Evolutionary conservation across 768 basidiomycete genomes (phyloP).

Genomic region (Crassisporium funariophilum): DNA sequence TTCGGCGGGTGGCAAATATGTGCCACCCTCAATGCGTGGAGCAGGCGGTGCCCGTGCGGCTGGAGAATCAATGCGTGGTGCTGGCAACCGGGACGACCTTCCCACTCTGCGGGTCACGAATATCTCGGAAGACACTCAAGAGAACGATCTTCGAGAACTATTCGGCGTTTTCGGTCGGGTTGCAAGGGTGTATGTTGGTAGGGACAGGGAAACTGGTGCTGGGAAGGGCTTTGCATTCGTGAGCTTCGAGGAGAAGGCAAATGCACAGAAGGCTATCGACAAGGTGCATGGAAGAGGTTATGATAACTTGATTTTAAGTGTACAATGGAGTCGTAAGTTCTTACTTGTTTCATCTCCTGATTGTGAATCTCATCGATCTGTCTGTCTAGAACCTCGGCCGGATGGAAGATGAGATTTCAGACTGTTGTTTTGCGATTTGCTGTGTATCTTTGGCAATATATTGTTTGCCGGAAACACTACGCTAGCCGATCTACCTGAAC

Average conservation of each 20-base stretch:
- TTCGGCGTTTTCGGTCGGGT: constrained; percentile 87
- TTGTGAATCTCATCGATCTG: background rate
- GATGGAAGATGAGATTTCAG: constrained; percentile 30
- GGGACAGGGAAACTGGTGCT: constrained; percentile 91
- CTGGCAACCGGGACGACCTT: constrained; percentile 78
- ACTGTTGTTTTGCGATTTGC: constrained; percentile 8
- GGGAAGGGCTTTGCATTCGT: constrained; percentile 99
- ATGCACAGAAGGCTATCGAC: constrained; percentile 86
- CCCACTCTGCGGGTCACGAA: constrained; percentile 98
- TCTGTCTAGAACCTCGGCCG: constrained; percentile 34
- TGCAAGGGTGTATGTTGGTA: constrained; percentile 89
- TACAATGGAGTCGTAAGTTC: constrained; percentile 63
- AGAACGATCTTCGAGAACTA: constrained; percentile 90
- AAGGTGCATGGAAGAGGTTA: constrained; percentile 93
- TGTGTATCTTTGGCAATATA: constrained; percentile 9
- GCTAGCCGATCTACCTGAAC: background rate
- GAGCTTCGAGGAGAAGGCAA: constrained; percentile 81
- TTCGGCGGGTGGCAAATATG: constrained; percentile 77
- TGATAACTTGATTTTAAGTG: constrained; percentile 82
- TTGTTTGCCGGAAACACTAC: no score
- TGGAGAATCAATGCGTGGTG: constrained; percentile 77
- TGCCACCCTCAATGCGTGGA: constrained; percentile 89
- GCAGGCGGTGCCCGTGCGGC: constrained; percentile 58
- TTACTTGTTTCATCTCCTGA: background rate
- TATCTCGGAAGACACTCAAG: constrained; percentile 92